phyloP scores from a whole-genome alignment of 441 rosid genomes.

The Erodium texanum region DNA sequence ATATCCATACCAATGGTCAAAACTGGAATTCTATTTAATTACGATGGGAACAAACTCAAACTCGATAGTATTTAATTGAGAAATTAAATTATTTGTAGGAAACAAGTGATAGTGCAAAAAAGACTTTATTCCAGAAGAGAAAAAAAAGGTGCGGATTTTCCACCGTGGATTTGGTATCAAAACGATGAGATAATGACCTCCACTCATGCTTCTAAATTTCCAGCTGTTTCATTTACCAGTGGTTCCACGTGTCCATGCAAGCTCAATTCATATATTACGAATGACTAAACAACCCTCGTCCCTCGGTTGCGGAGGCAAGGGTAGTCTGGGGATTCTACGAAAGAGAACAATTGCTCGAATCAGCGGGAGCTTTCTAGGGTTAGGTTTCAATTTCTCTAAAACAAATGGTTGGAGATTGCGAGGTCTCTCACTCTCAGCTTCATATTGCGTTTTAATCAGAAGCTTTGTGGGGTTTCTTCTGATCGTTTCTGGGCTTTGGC shows the following conservation, averaged over 20 bases:
- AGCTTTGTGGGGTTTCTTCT: slow-evolving; percentile 16
- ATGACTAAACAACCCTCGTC: background rate
- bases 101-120: background rate
- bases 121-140: background rate
- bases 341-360: background rate
- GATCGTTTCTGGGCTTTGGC: slow-evolving; percentile 33
- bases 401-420: background rate
- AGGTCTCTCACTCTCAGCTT: background rate
- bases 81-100: background rate
- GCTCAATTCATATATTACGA: background rate
- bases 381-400: slow-evolving; percentile 21
- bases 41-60: no score
- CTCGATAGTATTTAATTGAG: no score
- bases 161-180: background rate
- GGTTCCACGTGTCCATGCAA: background rate
- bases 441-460: background rate
- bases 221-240: background rate
- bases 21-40: no score
- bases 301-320: background rate
- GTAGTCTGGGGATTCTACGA: background rate
- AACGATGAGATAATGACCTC: background rate
- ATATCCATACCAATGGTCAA: no score
- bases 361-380: slow-evolving; percentile 20
- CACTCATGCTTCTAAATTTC: background rate
- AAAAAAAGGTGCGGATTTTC: background rate